These are phyloP conservation scores for Umbilicaria muhlenbergii DNA, from an alignment of 495 filamentous ascomycete species.

Conservation along the genomic window DNA sequence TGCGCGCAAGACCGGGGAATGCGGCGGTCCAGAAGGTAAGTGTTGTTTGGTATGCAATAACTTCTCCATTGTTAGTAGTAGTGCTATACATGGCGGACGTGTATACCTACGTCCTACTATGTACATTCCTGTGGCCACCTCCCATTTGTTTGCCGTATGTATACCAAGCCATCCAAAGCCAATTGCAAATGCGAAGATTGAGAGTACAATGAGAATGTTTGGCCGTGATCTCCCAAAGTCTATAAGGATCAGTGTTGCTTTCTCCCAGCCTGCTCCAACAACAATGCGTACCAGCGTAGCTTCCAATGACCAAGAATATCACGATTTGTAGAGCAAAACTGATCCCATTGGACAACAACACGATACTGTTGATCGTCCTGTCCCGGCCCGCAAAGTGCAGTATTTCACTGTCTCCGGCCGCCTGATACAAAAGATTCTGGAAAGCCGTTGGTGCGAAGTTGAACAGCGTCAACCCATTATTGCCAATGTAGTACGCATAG, in stretches of 20 bases:
- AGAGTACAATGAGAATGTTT: conserved; percentile 43
- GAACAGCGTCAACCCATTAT: conserved; percentile 51
- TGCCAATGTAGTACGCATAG: conserved; percentile 53
- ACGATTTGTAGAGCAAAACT: conserved; percentile 47
- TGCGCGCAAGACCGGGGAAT: conserved; percentile 45
- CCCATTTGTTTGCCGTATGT: conserved; percentile 37
- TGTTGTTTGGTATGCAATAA: conserved; percentile 51
- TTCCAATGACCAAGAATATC: conserved; percentile 42
- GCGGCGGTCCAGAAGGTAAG: conserved; percentile 54
- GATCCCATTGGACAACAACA: conserved; percentile 46
- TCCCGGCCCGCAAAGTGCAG: conserved; percentile 33
- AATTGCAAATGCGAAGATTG: conserved; percentile 40
- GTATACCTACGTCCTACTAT: conserved; percentile 31
- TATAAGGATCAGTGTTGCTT: conserved; percentile 8
- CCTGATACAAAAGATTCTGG: conserved; percentile 45
- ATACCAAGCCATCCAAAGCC: conserved; percentile 52
- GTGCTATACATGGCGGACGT: neutral
- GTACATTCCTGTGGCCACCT: conserved; percentile 39
- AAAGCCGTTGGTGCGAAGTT: conserved; percentile 55
- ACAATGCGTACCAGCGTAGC: conserved; percentile 26
- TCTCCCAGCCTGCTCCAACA: no score
- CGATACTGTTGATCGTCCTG: conserved; percentile 43
- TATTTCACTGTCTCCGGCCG: conserved; percentile 30
- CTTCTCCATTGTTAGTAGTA: conserved; percentile 1
- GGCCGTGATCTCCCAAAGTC: conserved; percentile 49